Evolutionary conservation across 257 asterid species (phyloP).

Genomic region (Vinca minor): DNA sequence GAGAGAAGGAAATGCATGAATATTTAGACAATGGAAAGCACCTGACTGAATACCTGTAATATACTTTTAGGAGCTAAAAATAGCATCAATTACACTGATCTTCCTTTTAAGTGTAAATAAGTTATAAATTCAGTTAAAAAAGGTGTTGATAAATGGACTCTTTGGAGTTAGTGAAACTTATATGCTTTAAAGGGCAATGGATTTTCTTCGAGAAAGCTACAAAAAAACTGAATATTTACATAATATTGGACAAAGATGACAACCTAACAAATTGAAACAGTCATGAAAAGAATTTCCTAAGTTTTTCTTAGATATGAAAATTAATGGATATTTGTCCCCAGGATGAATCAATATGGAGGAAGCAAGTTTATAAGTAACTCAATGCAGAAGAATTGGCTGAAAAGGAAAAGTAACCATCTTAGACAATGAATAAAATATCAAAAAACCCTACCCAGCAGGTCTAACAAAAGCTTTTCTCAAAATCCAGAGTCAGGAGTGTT

Average conservation of each 20-base stretch:
- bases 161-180: too few relatives aligned
- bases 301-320: background rate
- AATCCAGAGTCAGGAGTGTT: background rate
- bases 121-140: too few relatives aligned
- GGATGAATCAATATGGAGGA: background rate
- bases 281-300: background rate
- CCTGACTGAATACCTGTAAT: too few relatives aligned
- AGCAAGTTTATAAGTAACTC: background rate
- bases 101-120: background rate
- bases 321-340: too few relatives aligned
- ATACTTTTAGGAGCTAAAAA: background rate
- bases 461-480: background rate
- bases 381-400: background rate
- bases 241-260: background rate
- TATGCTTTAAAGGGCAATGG: too few relatives aligned
- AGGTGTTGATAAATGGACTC: background rate
- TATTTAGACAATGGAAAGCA: background rate
- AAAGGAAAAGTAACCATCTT: background rate
- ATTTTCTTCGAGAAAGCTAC: background rate
- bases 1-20: conserved; percentile 2
- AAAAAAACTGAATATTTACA: background rate
- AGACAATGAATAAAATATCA: background rate
- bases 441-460: background rate
- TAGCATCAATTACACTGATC: background rate
- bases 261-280: background rate